A percentile compares a stretch with the other conserved stretches of the same genome.
Conservation (phyloP, 228 moss, liverwort and hornwort species). For the Sphagnum magellanicum region DNA sequence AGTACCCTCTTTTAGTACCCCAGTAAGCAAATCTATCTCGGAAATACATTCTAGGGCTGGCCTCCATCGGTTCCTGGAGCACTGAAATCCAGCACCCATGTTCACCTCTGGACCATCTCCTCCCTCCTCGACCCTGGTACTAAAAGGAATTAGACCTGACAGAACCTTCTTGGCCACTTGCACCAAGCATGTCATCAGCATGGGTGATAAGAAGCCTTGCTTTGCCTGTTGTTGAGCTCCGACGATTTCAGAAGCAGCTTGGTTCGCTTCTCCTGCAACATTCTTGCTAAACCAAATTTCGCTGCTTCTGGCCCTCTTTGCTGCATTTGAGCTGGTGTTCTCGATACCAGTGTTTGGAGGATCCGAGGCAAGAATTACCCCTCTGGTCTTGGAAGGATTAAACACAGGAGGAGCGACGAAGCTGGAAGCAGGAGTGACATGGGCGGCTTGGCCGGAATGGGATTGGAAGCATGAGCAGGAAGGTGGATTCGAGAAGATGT, state of each 20-base stretch:
- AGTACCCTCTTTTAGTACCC: slow-evolving; percentile 7
- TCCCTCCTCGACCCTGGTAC: not conserved
- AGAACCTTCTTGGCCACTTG: slow-evolving; percentile 11
- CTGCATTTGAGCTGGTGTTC: too few species aligned
- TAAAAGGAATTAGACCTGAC: slow-evolving; percentile 10
- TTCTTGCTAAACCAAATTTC: slow-evolving; percentile 9
- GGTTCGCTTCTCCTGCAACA: slow-evolving; percentile 8
- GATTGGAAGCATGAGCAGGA: slow-evolving; percentile 28
- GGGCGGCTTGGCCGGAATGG: too few species aligned
- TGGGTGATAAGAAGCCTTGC: slow-evolving; percentile 16
- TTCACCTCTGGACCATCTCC: not conserved
- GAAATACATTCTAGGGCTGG: slow-evolving; percentile 41
- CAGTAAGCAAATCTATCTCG: slow-evolving; percentile 27
- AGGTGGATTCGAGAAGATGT: slow-evolving; percentile 13
- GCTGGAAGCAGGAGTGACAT: slow-evolving; percentile 5
- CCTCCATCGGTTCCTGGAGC: slow-evolving; percentile 28
- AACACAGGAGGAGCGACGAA: not conserved
- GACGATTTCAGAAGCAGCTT: slow-evolving; percentile 13
- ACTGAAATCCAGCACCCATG: slow-evolving; percentile 8
- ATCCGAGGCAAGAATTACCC: slow-evolving; percentile 2
- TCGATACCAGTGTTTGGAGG: not conserved
- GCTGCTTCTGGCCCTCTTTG: too few species aligned
- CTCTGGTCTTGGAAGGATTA: not conserved
- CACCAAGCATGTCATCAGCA: not conserved
- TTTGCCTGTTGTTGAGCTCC: slow-evolving; percentile 2